Evolutionary conservation across 225 moss, liverwort and hornwort genomes (phyloP).

Genomic region (Physcomitrium patens): DNA sequence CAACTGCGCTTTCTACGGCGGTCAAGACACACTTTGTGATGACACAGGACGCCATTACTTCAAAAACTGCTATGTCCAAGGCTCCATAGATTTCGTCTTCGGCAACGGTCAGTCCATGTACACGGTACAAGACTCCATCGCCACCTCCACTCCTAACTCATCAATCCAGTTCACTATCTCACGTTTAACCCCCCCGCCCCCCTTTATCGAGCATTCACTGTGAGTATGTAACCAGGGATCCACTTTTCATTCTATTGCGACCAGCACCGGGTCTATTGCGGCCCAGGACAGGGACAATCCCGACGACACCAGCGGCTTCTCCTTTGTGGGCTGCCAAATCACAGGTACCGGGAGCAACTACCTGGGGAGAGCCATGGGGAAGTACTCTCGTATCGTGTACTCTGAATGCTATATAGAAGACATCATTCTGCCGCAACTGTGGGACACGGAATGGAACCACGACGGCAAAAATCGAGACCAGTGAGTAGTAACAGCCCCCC

Average conservation of each 20-base stretch:
- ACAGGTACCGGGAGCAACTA: constrained; percentile 61
- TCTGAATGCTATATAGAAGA: constrained; percentile 60
- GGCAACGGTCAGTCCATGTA: constrained; percentile 69
- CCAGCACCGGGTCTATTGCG: constrained; percentile 52
- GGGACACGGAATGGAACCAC: constrained; percentile 63
- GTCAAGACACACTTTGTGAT: constrained; percentile 70
- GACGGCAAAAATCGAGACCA: constrained; percentile 41
- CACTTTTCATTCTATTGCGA: constrained; percentile 56
- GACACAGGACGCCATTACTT: constrained; percentile 69
- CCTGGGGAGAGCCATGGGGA: constrained; percentile 65
- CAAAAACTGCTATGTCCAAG: constrained; percentile 63
- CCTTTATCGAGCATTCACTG: no score
- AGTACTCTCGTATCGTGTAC: constrained; percentile 59
- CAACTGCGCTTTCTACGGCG: constrained; percentile 62
- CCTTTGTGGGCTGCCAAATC: constrained; percentile 62
- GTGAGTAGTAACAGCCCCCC: constrained; percentile 35
- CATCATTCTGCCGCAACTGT: constrained; percentile 50
- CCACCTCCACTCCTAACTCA: not conserved
- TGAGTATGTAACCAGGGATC: constrained; percentile 37
- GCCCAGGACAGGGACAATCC: constrained; percentile 56
- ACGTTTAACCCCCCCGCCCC: no score
- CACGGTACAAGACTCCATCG: constrained; percentile 36
- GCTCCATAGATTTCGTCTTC: constrained; percentile 68
- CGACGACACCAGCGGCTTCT: constrained; percentile 58
- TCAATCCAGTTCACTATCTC: not conserved